These are phyloP conservation scores for Candida silvatica DNA, from an alignment of 805 yeast genomes.

Conservation along the genomic window DNA sequence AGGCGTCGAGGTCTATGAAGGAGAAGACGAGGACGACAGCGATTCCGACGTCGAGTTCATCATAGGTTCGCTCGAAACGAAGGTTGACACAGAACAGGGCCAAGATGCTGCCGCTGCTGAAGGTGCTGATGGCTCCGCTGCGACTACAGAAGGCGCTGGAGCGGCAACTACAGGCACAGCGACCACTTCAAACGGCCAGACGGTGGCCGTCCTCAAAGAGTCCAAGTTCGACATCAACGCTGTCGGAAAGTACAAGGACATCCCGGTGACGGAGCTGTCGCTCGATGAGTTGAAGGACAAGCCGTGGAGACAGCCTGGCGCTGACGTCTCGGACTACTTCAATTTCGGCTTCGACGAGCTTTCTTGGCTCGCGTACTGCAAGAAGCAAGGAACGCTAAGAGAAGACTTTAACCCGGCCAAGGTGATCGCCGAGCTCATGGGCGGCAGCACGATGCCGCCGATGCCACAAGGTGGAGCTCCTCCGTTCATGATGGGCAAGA, in stretches of 20 bases:
- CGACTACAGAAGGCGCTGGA: slow-evolving; percentile 1
- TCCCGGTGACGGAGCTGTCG: slow-evolving; percentile 73
- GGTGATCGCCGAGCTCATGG: slow-evolving; percentile 54
- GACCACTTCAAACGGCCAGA: slow-evolving; percentile 13
- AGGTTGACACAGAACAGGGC: slow-evolving; percentile 4
- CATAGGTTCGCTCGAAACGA: slow-evolving; percentile 34
- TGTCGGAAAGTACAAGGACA: slow-evolving; percentile 69
- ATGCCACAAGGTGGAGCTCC: slow-evolving; percentile 17
- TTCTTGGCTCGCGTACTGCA: slow-evolving; percentile 90
- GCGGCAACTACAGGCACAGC: slow-evolving; percentile 13
- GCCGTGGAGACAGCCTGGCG: slow-evolving; percentile 98
- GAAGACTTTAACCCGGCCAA: slow-evolving; percentile 80
- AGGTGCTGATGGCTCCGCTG: slow-evolving; percentile 4
- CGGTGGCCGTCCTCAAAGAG: slow-evolving; percentile 25
- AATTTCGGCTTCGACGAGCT: slow-evolving; percentile 95
- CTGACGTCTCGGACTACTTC: slow-evolving; percentile 89
- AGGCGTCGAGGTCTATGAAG: slow-evolving; percentile 14
- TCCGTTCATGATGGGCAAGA: slow-evolving; percentile 16
- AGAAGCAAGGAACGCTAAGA: slow-evolving; percentile 75
- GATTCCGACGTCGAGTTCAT: slow-evolving; percentile 74
- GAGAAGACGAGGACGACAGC: slow-evolving; percentile 25
- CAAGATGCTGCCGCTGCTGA: slow-evolving; percentile 1
- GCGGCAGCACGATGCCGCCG: slow-evolving; percentile 23
- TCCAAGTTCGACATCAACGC: slow-evolving; percentile 57
- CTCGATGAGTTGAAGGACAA: slow-evolving; percentile 80